phyloP scores from a whole-genome alignment of 176 grass and related monocot genomes.

The Triticum monococcum region DNA sequence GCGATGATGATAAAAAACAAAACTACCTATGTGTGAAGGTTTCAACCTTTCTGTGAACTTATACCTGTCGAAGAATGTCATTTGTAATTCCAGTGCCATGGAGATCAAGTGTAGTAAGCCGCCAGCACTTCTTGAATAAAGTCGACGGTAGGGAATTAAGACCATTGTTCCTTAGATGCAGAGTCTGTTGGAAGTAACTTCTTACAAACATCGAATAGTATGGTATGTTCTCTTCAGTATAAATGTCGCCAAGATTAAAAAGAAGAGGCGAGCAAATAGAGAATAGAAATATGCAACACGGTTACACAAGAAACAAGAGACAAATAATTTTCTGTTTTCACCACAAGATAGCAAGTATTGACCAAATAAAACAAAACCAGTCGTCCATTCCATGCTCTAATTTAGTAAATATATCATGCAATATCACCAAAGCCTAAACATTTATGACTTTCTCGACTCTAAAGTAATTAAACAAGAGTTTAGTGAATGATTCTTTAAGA shows the following conservation, averaged over 20 bases:
- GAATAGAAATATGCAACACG: neutral
- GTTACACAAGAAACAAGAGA: neutral
- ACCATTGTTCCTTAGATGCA: slow-evolving; percentile 84
- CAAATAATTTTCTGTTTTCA: no score
- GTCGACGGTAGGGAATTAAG: slow-evolving; percentile 67
- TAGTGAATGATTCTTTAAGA: neutral
- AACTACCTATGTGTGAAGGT: neutral
- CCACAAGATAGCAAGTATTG: no score
- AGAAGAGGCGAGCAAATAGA: neutral
- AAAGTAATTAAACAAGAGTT: slow-evolving; percentile 17
- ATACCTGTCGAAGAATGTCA: slow-evolving; percentile 88
- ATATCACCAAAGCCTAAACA: neutral
- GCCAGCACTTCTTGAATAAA: slow-evolving; percentile 68
- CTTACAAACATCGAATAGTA: neutral
- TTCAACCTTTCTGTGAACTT: neutral
- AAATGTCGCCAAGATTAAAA: neutral
- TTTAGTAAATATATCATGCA: no score
- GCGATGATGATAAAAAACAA: neutral
- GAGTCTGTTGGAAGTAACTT: slow-evolving; percentile 47
- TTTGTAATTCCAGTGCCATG: slow-evolving; percentile 97
- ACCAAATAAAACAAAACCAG: no score
- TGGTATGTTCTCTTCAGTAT: neutral
- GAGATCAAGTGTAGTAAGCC: slow-evolving; percentile 79
- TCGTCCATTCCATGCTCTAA: no score
- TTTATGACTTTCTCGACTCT: neutral